Evolutionary conservation across 495 filamentous ascomycete genomes (phyloP), one percentile per base, ranked within the genome.

Genomic region (Penicillium goetzii): DNA sequence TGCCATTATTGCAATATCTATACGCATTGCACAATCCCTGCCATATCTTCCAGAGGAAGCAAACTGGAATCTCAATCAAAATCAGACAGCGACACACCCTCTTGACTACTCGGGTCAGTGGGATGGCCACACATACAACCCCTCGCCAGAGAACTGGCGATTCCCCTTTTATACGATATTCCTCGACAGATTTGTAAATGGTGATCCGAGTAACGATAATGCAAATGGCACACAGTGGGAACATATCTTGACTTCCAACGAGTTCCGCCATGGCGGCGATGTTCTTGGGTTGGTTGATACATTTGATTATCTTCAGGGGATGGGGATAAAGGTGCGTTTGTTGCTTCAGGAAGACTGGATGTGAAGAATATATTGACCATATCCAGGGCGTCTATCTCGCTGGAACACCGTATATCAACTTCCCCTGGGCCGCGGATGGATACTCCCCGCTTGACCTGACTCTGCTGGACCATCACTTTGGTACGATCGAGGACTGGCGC

Each of bases 61-160:
- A 56, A 25, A 62, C 40, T 80, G 43, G 43, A 80, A 80, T 61
- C 62, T 79, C 17, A 79, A 80, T 58, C 65, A 75, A 33, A 80
- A 80, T 54, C 33, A 71, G 59, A 61, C 68, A n/a, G 78, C 78
- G 2, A 63, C 58, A 25, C 23, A 61, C 15, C 72, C 72, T 3
- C 58, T 74, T 59, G 69, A 78, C 49, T 80, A 78, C 61, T 79
- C 71, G 76, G 78, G 78, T 58, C 47, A 62, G 59, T 79, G 78
- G 78, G 64, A 72, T 3, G 68, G 74, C 56, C 78, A 80, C 60
- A 68, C 65, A 33, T 76, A 73, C 58, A 66, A 76, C 40, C 78
- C 78, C 12, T 80, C 77, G 19, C 78, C 78, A 36, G 66, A 73
- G 14, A 79, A 78, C 60, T 80, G 78, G 78, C 74, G 78, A 21